Conservation (phyloP, 768 basidiomycete species). For the Boletus patriciae region DNA sequence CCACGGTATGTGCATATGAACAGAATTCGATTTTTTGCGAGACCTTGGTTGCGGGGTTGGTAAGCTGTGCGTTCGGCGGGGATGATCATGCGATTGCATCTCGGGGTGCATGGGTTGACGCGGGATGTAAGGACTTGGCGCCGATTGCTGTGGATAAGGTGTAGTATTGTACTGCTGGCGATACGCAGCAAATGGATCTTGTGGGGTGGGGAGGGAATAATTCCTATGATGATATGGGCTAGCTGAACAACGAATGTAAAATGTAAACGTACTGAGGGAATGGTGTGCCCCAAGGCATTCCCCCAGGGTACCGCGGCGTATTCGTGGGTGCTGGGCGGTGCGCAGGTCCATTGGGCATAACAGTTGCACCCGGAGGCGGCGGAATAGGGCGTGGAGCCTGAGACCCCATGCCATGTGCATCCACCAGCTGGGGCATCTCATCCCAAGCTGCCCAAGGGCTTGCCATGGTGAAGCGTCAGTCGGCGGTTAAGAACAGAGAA, state of each 20-base stretch:
- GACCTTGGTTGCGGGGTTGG: neutral
- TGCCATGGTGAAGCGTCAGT: slow-evolving; percentile 15
- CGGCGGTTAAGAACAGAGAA: neutral
- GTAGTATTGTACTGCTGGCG: neutral
- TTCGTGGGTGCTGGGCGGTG: slow-evolving; percentile 9
- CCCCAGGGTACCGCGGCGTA: slow-evolving; percentile 13
- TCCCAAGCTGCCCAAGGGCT: slow-evolving; percentile 15
- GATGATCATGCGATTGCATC: slow-evolving; percentile 7
- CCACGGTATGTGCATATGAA: slow-evolving; percentile 12
- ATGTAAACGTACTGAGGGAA: slow-evolving; percentile 13
- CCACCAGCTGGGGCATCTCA: slow-evolving; percentile 31
- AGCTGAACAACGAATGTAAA: neutral
- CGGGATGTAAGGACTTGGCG: slow-evolving; percentile 34
- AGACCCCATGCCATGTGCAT: slow-evolving; percentile 8
- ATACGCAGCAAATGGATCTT: slow-evolving; percentile 17
- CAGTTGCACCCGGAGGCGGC: slow-evolving; percentile 24
- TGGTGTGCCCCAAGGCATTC: slow-evolving; percentile 20
- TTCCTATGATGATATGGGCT: slow-evolving; percentile 1
- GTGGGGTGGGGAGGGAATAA: slow-evolving; percentile 12
- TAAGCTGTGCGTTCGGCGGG: slow-evolving; percentile 7
- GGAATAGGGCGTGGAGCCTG: slow-evolving; percentile 18
- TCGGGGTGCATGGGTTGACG: slow-evolving; percentile 17
- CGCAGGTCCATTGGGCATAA: slow-evolving; percentile 12
- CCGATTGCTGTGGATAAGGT: slow-evolving; percentile 17
- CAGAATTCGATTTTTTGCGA: slow-evolving; percentile 4